Evolutionary conservation across 192 early-diverging fungal genomes (phyloP), one percentile per base, ranked within the genome.

Genomic region (Spinellus fusiger): DNA sequence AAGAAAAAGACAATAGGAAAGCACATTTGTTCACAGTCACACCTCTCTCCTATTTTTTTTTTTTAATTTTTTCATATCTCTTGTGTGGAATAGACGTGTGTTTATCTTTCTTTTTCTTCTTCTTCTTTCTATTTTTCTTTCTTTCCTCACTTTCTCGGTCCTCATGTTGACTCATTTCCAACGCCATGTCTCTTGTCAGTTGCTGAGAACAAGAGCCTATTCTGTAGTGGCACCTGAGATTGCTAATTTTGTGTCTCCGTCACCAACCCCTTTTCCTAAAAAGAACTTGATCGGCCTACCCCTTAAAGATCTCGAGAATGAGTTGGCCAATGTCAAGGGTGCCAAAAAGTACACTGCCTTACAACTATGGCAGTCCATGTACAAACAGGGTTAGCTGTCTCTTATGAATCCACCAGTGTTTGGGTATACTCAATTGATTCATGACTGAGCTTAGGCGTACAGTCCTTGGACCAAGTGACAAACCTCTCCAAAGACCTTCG

Each of bases 401-500:
- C n/a, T n/a, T n/a, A n/a, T n/a, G n/a, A n/a, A n/a, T n/a, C n/a
- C n/a, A n/a, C n/a, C n/a, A n/a, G n/a, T n/a, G n/a, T n/a, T n/a
- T n/a, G n/a, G 50, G 3, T 18, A 20, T 49, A 18, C 9, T 28
- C 22, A 1, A 46, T 16, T 3, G n/a, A 27, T 20, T 18, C 31
- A 61, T 32, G 32, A 33, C 29, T 31, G 5, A 33, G 10, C 0
- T 29, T 61, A 15, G 0, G n/a, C n/a, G n/a, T n/a, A n/a, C n/a
- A n/a, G n/a, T 61, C 61, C 46, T 85, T 92, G 44, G 77, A 84
- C 25, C 84, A 86, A n/a, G 89, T 92, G 80, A 56, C 77, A 5
- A 80, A 78, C 47, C 54, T 92, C 51, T 75, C 83, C 8, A 77
- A 77, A 38, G 34, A 47, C 1, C 47, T 86, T 15, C 78, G 76